Conservation (phyloP, 2,329 filamentous ascomycete genomes). For the Clarireedia sp. region DNA sequence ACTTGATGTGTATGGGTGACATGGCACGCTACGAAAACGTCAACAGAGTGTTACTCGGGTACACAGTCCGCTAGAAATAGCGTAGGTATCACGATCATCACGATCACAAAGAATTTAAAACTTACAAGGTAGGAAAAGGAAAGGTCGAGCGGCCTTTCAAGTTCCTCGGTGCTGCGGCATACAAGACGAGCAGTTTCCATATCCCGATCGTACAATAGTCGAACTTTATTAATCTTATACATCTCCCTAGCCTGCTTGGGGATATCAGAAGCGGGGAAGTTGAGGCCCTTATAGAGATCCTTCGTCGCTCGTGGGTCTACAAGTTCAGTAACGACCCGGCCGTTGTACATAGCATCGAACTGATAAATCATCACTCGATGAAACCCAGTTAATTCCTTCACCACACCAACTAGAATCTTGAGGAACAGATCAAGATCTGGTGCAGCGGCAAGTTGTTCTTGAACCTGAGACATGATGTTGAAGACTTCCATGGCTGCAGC, state of each 20-base stretch:
- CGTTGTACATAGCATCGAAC: conserved; percentile 76
- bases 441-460: conserved; percentile 74
- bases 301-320: conserved; percentile 73
- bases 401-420: conserved; percentile 74
- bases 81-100: neutral
- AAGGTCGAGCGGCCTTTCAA: conserved; percentile 70
- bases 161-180: conserved; percentile 65
- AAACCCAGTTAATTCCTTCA: conserved; percentile 85
- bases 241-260: conserved; percentile 80
- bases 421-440: conserved; percentile 64
- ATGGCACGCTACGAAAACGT: conserved; percentile 54
- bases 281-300: conserved; percentile 78
- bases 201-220: conserved; percentile 78
- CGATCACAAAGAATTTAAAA: neutral
- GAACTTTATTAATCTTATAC: conserved; percentile 84
- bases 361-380: conserved; percentile 92
- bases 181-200: conserved; percentile 73
- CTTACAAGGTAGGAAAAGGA: conserved; percentile 52
- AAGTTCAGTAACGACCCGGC: conserved; percentile 78
- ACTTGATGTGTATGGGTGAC: conserved; percentile 85
- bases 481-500: conserved; percentile 84
- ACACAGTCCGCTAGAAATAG: neutral
- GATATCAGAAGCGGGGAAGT: conserved; percentile 87
- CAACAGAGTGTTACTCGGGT: neutral
- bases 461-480: conserved; percentile 85